A percentile compares a stretch with the other conserved stretches of the same genome.
These are phyloP conservation scores for Neurospora africana DNA, from an alignment of 495 filamentous ascomycete species.

Conservation along the genomic window DNA sequence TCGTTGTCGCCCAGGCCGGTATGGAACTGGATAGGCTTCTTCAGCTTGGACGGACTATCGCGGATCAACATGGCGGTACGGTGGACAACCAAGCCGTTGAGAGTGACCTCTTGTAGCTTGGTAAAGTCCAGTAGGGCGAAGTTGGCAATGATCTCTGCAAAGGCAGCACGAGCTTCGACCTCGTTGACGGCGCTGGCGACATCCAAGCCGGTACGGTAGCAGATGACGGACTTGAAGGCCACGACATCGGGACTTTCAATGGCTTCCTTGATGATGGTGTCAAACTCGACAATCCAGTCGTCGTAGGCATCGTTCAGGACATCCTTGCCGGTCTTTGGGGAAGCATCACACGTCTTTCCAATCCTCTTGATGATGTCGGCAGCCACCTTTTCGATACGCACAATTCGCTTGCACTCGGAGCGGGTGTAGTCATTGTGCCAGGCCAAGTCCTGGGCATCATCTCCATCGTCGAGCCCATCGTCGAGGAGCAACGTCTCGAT, in stretches of 20 bases:
- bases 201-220: slow-evolving; percentile 70
- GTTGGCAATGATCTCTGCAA: slow-evolving; percentile 22
- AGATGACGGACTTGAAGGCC: slow-evolving; percentile 78
- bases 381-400: slow-evolving; percentile 73
- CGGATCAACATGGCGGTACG: slow-evolving; percentile 40
- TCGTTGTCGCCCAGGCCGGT: slow-evolving; percentile 82
- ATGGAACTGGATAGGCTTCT: slow-evolving; percentile 79
- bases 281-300: slow-evolving; percentile 20
- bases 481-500: slow-evolving; percentile 73
- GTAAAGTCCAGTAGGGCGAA: slow-evolving; percentile 11
- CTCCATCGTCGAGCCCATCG: slow-evolving; percentile 53
- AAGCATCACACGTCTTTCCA: slow-evolving; percentile 14
- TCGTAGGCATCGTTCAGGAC: slow-evolving; percentile 23
- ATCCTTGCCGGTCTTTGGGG: slow-evolving; percentile 6
- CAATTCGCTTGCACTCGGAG: slow-evolving; percentile 60
- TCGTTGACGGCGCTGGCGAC: slow-evolving; percentile 27
- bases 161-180: slow-evolving; percentile 10
- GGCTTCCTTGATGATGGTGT: slow-evolving; percentile 36
- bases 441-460: slow-evolving; percentile 46
- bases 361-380: slow-evolving; percentile 48
- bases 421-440: slow-evolving; percentile 64
- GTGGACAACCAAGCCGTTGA: slow-evolving; percentile 60
- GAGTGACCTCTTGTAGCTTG: slow-evolving; percentile 50
- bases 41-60: slow-evolving; percentile 22
- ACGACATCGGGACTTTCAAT: slow-evolving; percentile 58